These are phyloP conservation scores for Euphorbia pulcherrima DNA, from an alignment of 345 rosid genomes.

Conservation along the genomic window DNA sequence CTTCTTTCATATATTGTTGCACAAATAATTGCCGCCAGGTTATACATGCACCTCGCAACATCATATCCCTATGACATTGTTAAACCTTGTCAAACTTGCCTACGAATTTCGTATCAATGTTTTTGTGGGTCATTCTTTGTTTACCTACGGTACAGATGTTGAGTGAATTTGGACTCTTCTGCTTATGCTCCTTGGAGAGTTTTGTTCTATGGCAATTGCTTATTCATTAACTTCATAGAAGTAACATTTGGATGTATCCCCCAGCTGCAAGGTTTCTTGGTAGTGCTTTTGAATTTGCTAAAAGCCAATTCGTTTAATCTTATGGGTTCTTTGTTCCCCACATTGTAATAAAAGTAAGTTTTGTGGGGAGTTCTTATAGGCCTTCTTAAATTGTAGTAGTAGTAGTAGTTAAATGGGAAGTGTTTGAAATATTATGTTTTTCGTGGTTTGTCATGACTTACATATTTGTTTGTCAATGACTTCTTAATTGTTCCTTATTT, in stretches of 20 bases:
- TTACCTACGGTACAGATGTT: conserved; percentile 6
- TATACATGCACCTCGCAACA: neutral
- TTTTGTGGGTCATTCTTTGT: neutral
- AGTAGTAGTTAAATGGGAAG: neutral
- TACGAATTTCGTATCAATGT: neutral
- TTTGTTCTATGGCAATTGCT: neutral
- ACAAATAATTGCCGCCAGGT: neutral
- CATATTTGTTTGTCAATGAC: neutral
- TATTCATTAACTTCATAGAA: neutral
- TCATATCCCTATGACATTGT: neutral
- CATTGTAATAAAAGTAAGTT: neutral
- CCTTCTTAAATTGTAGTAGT: neutral
- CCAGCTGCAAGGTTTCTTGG: neutral
- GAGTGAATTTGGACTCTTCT: neutral
- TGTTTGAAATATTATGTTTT: neutral
- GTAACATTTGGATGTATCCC: neutral
- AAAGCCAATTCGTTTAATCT: neutral
- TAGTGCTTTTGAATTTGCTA: neutral
- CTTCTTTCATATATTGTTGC: neutral
- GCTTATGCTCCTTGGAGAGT: neutral
- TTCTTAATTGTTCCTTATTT: neutral
- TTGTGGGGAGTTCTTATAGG: neutral
- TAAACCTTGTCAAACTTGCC: neutral
- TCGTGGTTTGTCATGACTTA: neutral
- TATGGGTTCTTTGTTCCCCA: neutral